Base-by-base conservation (phyloP, 2,329 filamentous ascomycete genomes). In the Hansfordia pulvinata region DNA sequence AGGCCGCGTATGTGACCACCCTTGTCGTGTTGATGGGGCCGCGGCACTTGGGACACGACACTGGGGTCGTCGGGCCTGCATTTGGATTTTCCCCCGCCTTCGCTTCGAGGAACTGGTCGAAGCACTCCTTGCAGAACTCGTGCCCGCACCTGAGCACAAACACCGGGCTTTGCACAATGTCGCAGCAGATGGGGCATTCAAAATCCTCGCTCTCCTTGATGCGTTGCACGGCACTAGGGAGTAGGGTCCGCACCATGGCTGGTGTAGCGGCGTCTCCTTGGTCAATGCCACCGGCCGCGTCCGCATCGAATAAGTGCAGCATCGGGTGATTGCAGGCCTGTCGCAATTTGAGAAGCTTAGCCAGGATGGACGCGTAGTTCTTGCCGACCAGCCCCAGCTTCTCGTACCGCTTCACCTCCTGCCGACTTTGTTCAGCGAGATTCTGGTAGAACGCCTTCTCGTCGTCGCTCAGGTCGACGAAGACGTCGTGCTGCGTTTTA, bases 111-210 rank as follows among this genome's bases (percentile, higher is more conserved):
- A 58, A 60, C 10, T 57, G 58, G 28, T 61, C 56, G 33, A 90
- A 74, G 44, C 85, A 93, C 35, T 85, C 77, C 1, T 65, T 57
- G 49, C 85, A 93, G 14, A 74, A 73, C 32, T 76, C 71, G 43
- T 93, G 85, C 2, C 85, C 85, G 42, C 85, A 93, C n/a, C n/a
- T n/a, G 2, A 83, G 83, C 27, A 83, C 62, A 47, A 86, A 77
- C 35, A 93, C 81, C 0, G 82, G 80, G 34, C 86, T 85, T 10
- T 67, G 61, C 6, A 77, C 70, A 3, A 62, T 73, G 41, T 93
- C 85, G 31, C 80, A 76, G 47, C 85, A 93, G 12, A 90, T 74
- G 0, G 81, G 81, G 42, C 85, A 93, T 44, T 86, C 77, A 26
- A 88, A 82, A 3, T 60, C 65, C 2, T 72, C 60, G 1, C 49